phyloP scores from a whole-genome alignment of 805 yeast species.

The Yamadazyma philogaea region DNA sequence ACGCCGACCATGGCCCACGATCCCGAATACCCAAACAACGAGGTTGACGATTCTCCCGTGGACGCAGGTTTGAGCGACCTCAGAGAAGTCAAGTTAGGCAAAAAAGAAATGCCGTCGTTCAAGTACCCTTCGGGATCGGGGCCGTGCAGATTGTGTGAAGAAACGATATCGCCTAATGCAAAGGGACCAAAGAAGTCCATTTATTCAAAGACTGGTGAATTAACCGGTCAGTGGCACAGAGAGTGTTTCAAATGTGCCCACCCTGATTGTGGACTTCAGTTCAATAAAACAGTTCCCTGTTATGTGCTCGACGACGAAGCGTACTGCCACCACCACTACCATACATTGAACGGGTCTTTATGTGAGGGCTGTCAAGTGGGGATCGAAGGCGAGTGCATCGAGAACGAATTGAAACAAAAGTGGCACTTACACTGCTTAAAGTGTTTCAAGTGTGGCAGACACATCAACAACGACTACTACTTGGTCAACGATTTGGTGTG shows the following conservation, averaged over 20 bases:
- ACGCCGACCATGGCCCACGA: constrained; percentile 9
- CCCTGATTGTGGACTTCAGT: constrained; percentile 50
- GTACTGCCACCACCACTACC: constrained; percentile 77
- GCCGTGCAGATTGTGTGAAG: constrained; percentile 74
- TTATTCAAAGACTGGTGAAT: constrained; percentile 79
- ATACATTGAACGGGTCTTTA: constrained; percentile 66
- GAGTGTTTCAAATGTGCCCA: constrained; percentile 71
- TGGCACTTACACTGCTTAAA: constrained; percentile 74
- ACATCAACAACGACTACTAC: constrained; percentile 54
- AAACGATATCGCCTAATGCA: constrained; percentile 43
- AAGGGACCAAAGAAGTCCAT: constrained; percentile 54
- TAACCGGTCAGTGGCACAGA: constrained; percentile 93
- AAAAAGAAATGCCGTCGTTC: constrained; percentile 8
- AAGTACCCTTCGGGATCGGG: constrained; percentile 61
- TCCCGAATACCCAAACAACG: neutral
- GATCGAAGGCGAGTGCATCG: constrained; percentile 89
- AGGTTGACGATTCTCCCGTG: neutral
- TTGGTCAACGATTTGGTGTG: constrained; percentile 46
- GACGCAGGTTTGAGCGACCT: neutral
- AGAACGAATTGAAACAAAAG: constrained; percentile 64
- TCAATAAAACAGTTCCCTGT: constrained; percentile 60
- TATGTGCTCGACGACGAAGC: constrained; percentile 80
- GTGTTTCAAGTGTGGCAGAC: constrained; percentile 57
- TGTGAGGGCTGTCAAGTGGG: constrained; percentile 71
- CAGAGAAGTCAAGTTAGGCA: constrained; percentile 5